Percentiles rank a stretch among this genome's conserved stretches.
phyloP scores from a whole-genome alignment of 352 stramenopile species.

The Pythium oligandrum region DNA sequence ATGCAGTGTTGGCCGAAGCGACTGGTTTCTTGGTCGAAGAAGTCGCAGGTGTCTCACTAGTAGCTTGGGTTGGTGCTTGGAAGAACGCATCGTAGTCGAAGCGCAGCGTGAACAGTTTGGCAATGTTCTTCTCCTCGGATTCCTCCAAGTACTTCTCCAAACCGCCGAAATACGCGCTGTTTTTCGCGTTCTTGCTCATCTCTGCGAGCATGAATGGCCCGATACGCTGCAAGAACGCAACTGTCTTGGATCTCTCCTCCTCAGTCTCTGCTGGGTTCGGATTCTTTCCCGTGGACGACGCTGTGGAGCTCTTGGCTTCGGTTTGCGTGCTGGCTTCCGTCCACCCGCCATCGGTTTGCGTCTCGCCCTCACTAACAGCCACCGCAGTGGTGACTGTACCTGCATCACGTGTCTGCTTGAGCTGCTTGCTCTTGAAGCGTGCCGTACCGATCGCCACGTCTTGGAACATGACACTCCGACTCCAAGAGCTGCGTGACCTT shows the following conservation, averaged over 20 bases:
- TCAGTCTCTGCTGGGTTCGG: constrained; percentile 22
- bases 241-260: constrained; percentile 25
- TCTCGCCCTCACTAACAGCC: constrained; percentile 28
- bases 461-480: constrained; percentile 41
- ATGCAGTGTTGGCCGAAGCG: constrained; percentile 11
- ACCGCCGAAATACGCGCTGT: constrained; percentile 40
- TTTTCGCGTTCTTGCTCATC: constrained; percentile 37
- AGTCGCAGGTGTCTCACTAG: not conserved
- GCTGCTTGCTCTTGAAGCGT: constrained; percentile 51
- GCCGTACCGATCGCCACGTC: constrained; percentile 43
- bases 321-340: constrained; percentile 42
- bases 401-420: constrained; percentile 24
- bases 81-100: constrained; percentile 79
- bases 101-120: constrained; percentile 51
- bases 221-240: constrained; percentile 36
- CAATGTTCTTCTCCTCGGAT: constrained; percentile 58
- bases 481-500: constrained; percentile 5
- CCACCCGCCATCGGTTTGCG: constrained; percentile 32
- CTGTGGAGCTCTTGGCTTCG: constrained; percentile 24
- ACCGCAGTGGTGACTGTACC: constrained; percentile 27
- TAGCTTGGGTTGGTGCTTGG: constrained; percentile 14
- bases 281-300: constrained; percentile 10
- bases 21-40: not conserved
- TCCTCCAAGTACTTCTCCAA: constrained; percentile 57
- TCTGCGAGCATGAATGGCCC: constrained; percentile 56